Evolutionary conservation across 805 yeast genomes (phyloP), one percentile per base, ranked within the genome.

Genomic region (Pichia cabralensis): DNA sequence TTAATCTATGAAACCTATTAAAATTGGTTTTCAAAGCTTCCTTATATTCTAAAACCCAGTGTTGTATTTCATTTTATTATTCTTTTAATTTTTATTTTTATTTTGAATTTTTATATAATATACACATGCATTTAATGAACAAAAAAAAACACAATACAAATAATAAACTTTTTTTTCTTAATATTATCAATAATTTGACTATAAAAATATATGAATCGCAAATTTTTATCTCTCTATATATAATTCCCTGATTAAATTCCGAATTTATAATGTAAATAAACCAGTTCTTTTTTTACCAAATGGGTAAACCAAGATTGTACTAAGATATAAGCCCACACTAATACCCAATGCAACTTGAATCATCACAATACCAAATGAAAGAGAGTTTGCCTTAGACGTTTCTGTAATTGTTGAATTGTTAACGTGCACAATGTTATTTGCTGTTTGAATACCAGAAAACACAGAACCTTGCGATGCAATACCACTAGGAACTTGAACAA

Each of bases 401-500:
- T 46, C 37, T 3, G 56, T 44, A 3, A 62, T 50, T 3, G 58
- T 41, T 19, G 60, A 49, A 6, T 53, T 39, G 6, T 54, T 40
- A 1, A 59, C 42, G 24, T 70, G 62, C 6, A 71, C 76, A 34
- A 88, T 69, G 39, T 64, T 63, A 46, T 86, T 76, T 1, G 96
- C 96, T 27, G 74, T 69, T 22, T 64, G 60, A 12, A 89, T 67
- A 37, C 97, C 97, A 0, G 94, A 71, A 9, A 88, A 65, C 33
- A 89, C 66, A 3, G 94, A 73, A 24, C 94, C 81, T 48, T 86
- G 89, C 0, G 95, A 76, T 3, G 96, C 96, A 40, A 89, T 76
- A 55, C 96, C 96, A 1, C 89, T 78, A 3, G 97, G 97, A 29
- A 89, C 96, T 55, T 82, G 94, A 4, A 85, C 94, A 51, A 89